phyloP scores from a whole-genome alignment of 2,329 filamentous ascomycete genomes.

The Scorias spongiosa region DNA sequence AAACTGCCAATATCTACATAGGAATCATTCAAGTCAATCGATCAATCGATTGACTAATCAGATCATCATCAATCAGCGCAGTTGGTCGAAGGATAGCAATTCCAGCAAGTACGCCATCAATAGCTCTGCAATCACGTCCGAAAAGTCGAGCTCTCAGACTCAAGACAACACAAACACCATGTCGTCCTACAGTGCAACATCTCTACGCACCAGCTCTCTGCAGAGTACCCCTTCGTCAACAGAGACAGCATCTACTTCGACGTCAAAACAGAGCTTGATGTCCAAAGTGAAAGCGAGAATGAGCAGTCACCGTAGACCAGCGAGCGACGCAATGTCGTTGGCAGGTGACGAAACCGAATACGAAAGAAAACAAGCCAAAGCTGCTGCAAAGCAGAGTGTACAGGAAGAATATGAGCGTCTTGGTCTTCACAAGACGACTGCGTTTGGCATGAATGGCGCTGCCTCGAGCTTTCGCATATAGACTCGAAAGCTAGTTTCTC shows the following conservation, averaged over 20 bases:
- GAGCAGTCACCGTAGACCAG: background rate
- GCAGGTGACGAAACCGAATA: conserved; percentile 1
- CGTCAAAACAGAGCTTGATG: background rate
- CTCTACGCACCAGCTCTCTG: background rate
- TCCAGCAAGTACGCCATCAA: too few species aligned
- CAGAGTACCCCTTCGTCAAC: background rate
- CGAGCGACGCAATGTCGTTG: background rate
- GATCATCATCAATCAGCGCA: too few species aligned
- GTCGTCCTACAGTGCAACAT: background rate
- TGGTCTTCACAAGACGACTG: background rate
- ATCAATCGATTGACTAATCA: too few species aligned
- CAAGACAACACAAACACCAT: background rate
- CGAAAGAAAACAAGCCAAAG: background rate
- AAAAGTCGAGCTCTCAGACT: too few species aligned
- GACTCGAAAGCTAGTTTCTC: too few species aligned
- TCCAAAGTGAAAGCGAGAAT: background rate
- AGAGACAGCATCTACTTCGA: background rate
- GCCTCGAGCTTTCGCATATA: too few species aligned
- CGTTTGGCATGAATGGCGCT: background rate
- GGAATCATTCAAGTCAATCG: too few species aligned
- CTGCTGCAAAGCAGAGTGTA: background rate
- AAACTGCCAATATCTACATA: too few species aligned
- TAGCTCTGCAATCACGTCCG: too few species aligned
- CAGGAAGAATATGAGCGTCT: background rate
- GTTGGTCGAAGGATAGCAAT: too few species aligned